Evolutionary conservation across 129 eudicot genomes (phyloP).

Genomic region (Ambrosia artemisiifolia): DNA sequence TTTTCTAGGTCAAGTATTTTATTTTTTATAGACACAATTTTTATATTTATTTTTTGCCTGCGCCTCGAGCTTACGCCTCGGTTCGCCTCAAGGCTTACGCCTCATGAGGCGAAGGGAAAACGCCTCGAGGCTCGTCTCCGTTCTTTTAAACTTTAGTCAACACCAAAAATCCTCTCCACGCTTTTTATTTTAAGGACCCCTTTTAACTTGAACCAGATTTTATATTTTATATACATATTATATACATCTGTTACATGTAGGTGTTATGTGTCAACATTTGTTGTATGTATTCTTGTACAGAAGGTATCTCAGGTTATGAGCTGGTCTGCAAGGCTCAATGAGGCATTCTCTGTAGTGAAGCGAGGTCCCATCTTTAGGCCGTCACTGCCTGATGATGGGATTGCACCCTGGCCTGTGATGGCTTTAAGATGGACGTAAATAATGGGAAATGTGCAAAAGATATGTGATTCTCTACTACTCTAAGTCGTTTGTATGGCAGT

Average conservation of each 20-base stretch:
- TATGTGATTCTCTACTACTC: neutral
- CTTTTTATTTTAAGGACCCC: neutral
- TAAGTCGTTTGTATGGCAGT: slow-evolving; percentile 21
- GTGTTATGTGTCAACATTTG: neutral
- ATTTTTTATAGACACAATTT: too few species aligned
- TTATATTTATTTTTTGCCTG: too few species aligned
- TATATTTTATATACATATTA: neutral
- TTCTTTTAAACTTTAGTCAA: too few species aligned
- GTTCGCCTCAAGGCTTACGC: too few species aligned
- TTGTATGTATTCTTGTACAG: slow-evolving; percentile 44
- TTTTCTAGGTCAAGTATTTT: too few species aligned
- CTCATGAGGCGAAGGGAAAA: too few species aligned
- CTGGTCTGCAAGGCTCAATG: slow-evolving; percentile 78
- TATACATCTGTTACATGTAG: neutral
- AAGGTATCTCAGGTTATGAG: slow-evolving; percentile 87
- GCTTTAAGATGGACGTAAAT: slow-evolving; percentile 48
- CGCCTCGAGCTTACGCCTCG: too few species aligned
- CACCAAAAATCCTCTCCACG: neutral
- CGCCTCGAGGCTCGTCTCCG: too few species aligned
- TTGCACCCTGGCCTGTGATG: slow-evolving; percentile 76
- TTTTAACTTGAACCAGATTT: neutral
- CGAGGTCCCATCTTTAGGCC: slow-evolving; percentile 77
- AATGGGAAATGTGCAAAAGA: neutral
- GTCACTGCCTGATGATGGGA: slow-evolving; percentile 62
- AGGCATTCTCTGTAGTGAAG: slow-evolving; percentile 86